These are phyloP conservation scores for Testicularia cyperi DNA, from an alignment of 1,284 basidiomycete genomes.

Conservation along the genomic window DNA sequence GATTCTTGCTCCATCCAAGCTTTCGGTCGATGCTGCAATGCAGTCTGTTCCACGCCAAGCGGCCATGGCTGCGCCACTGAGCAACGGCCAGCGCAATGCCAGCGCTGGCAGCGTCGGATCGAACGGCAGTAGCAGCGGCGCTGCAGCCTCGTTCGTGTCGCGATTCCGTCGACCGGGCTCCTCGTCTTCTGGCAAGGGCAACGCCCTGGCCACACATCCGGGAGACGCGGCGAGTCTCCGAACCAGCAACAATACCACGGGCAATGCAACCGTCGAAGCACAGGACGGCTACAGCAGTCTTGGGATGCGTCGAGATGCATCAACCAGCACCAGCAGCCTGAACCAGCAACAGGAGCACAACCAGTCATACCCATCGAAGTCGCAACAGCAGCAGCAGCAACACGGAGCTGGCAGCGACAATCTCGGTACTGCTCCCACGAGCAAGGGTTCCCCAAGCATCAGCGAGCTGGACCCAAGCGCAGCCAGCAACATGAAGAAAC, in stretches of 20 bases:
- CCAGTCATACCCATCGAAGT: neutral
- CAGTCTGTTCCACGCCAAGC: too few relatives aligned
- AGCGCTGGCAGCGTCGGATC: constrained; percentile 2
- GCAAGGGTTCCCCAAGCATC: too few relatives aligned
- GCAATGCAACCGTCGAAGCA: too few relatives aligned
- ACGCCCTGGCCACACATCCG: neutral
- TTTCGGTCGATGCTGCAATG: too few relatives aligned
- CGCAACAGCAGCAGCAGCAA: neutral
- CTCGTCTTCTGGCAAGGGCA: constrained; percentile 16
- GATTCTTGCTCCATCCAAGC: too few relatives aligned
- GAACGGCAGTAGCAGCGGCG: constrained; percentile 7
- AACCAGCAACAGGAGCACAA: neutral
- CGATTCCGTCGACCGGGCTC: constrained; percentile 36
- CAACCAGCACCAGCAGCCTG: constrained; percentile 26
- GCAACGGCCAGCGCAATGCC: neutral
- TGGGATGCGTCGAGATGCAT: constrained; percentile 19
- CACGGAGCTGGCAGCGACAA: too few relatives aligned
- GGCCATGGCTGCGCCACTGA: too few relatives aligned
- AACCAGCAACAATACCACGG: too few relatives aligned
- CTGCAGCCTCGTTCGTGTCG: constrained; percentile 24
- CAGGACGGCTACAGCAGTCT: neutral
- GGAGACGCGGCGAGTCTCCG: too few relatives aligned
- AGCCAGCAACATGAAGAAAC: too few relatives aligned
- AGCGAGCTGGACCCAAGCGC: too few relatives aligned
- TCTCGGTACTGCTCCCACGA: too few relatives aligned